Conservation (phyloP, 2,329 filamentous ascomycete genomes). For the Talaromyces sp. region DNA sequence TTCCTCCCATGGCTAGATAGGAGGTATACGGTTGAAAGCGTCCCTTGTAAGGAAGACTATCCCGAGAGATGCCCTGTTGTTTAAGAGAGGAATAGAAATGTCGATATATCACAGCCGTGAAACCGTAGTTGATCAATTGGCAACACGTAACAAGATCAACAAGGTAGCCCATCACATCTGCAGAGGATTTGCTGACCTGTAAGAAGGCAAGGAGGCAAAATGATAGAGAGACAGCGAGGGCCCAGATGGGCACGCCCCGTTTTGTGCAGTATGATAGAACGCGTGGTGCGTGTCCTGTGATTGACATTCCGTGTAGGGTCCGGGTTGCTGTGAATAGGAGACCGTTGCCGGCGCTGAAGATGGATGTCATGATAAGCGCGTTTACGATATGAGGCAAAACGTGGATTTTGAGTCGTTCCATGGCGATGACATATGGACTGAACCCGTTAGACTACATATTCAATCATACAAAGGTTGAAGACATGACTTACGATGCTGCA, state of each 20-base stretch:
- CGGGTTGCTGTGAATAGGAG: constrained; percentile 68
- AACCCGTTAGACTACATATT: not conserved
- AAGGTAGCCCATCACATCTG: constrained; percentile 55
- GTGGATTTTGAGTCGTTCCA: constrained; percentile 57
- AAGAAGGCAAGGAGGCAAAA: constrained; percentile 65
- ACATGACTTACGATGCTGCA: constrained; percentile 45
- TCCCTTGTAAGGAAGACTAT: constrained; percentile 55
- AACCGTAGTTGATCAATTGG: constrained; percentile 60
- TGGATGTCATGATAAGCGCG: constrained; percentile 64
- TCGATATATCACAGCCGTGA: constrained; percentile 57
- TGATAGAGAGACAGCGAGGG: constrained; percentile 53
- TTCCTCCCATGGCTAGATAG: constrained; percentile 61
- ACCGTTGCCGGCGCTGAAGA: constrained; percentile 69
- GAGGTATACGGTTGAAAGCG: constrained; percentile 67
- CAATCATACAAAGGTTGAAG: no score
- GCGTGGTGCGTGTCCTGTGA: constrained; percentile 62
- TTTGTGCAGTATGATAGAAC: constrained; percentile 65
- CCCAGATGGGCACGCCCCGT: constrained; percentile 62
- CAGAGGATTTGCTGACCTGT: constrained; percentile 53
- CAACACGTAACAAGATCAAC: constrained; percentile 47
- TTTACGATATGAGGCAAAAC: constrained; percentile 62
- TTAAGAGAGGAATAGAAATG: constrained; percentile 57
- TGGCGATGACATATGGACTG: constrained; percentile 65
- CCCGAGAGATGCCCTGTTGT: constrained; percentile 53
- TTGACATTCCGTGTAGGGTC: constrained; percentile 64